Conservation (phyloP, 1,139 yeast genomes). For the Kodamaea alishanica region DNA sequence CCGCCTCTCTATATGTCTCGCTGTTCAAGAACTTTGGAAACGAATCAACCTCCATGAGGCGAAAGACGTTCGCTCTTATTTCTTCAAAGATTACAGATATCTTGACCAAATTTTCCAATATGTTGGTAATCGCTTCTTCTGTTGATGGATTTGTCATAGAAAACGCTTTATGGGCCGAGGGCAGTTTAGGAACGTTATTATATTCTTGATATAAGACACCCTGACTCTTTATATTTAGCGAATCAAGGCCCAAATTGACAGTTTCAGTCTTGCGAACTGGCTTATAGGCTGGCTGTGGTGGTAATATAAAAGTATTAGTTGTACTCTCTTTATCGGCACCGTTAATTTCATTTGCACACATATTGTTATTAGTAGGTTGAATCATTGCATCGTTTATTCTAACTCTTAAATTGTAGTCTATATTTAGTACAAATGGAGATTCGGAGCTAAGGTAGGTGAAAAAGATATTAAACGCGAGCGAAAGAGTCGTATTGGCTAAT, state of each 20-base stretch:
- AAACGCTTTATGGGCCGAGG: too few species aligned
- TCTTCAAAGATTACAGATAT: conserved; percentile 37
- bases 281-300: too few species aligned
- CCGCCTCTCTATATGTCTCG: conserved; percentile 8
- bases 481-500: conserved; percentile 49
- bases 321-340: too few species aligned
- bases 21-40: conserved; percentile 61
- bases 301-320: too few species aligned
- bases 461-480: conserved; percentile 60
- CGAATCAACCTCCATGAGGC: conserved; percentile 70
- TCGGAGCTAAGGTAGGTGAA: conserved; percentile 65
- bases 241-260: too few species aligned
- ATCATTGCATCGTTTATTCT: conserved; percentile 32
- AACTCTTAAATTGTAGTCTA: conserved; percentile 55
- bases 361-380: too few species aligned
- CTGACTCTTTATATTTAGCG: too few species aligned
- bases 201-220: too few species aligned
- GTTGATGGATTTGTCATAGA: too few species aligned
- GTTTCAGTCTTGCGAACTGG: too few species aligned
- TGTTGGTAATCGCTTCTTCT: conserved; percentile 9
- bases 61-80: conserved; percentile 47
- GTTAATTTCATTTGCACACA: too few species aligned
- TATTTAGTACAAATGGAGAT: conserved; percentile 69
- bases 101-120: conserved; percentile 30
- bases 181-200: too few species aligned